Conservation (phyloP, 495 filamentous ascomycete genomes). For the Ramalina intermedia region DNA sequence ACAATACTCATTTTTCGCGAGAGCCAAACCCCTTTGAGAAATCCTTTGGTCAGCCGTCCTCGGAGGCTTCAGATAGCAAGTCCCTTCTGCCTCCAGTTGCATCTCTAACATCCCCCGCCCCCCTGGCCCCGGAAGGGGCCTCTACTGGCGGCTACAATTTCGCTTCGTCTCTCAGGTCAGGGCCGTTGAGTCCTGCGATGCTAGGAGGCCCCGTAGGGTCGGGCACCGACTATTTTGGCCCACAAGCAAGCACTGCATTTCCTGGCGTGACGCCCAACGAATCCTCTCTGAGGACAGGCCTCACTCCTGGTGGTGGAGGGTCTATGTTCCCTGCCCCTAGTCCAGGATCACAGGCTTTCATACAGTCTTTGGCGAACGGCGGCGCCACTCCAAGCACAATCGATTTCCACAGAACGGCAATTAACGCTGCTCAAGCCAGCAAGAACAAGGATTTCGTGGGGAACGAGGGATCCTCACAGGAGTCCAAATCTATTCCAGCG, state of each 20-base stretch:
- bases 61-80: constrained; percentile 59
- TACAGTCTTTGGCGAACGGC: constrained; percentile 63
- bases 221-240: constrained; percentile 66
- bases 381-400: constrained; percentile 78
- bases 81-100: constrained; percentile 85
- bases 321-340: constrained; percentile 94
- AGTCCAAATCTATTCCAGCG: constrained; percentile 30
- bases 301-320: constrained; percentile 90
- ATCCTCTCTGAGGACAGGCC: constrained; percentile 76
- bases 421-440: constrained; percentile 56
- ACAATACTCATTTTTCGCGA: constrained; percentile 44
- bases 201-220: constrained; percentile 63
- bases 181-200: constrained; percentile 95
- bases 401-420: constrained; percentile 87
- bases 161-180: constrained; percentile 75
- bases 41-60: constrained; percentile 62
- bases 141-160: constrained; percentile 56
- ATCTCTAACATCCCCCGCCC: constrained; percentile 79
- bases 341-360: constrained; percentile 69
- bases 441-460: constrained; percentile 29
- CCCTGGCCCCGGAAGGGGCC: constrained; percentile 54
- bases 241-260: constrained; percentile 69
- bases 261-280: constrained; percentile 79
- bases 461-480: constrained; percentile 36
- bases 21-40: constrained; percentile 96